Base-by-base conservation (phyloP, 441 rosid species). In the Populus tomentosa region DNA sequence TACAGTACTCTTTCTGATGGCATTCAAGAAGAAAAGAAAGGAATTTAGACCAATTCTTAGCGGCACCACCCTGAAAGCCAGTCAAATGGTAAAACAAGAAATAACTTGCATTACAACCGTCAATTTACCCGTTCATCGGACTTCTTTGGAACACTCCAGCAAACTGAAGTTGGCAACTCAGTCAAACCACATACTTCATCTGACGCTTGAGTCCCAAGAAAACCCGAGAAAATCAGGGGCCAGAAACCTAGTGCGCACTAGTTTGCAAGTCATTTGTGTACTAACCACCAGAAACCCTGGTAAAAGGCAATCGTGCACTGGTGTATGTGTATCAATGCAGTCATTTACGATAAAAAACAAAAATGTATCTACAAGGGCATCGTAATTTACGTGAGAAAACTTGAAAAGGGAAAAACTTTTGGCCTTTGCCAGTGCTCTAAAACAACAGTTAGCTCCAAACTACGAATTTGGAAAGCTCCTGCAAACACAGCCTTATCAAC, bases 311-410 rank as follows among this genome's bases (percentile, higher is more conserved):
- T 76, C 66, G n/a, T 56, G 67, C 42, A 72, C 66, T 35, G 59
- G 59, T 11, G 71, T 33, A 62, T 38, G 59, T 11, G 71, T 33
- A 62, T 38, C 16, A 61, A 61, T 77, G 76, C 74, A 68, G 80
- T 77, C 78, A 70, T 80, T 82, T 82, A 80, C 80, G 83, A 69
- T 70, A 36, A 81, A 70, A 21, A 7, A 59, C 3, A 77, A 72
- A 71, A 79, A 77, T 79, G 86, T 61, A 85, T 81, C 38, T 81
- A 77, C 85, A 83, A 66, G 75, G 82, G 50, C 71, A 26, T 62
- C 66, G 9, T 73, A 74, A 77, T 69, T 75, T 76, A 69, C 67
- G 67, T 70, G 71, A 63, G 53, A 78, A 71, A 75, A 72, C 73
- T 46, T 4, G 8, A 23, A 62, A 77, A n/a, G 35, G 35, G 21